Percentiles rank a stretch among this genome's conserved stretches.
These are phyloP conservation scores for Penicillium antarcticum DNA, from an alignment of 495 filamentous ascomycete genomes.

Conservation along the genomic window DNA sequence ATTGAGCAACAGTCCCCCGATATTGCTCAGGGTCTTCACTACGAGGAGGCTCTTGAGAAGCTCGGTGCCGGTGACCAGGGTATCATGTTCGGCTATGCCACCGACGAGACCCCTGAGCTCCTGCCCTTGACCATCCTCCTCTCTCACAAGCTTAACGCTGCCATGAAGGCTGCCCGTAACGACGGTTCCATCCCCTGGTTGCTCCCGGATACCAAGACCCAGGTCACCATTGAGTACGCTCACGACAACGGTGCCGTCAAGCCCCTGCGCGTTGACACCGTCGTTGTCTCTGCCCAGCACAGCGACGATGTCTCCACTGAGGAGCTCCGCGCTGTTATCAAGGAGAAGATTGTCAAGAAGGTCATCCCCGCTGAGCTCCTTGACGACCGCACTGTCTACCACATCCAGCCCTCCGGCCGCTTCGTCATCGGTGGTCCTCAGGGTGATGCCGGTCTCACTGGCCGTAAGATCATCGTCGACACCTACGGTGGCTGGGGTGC, in stretches of 20 bases:
- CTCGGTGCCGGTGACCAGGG: slow-evolving; percentile 99
- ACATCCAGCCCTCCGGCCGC: slow-evolving; percentile 96
- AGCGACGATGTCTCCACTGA: slow-evolving; percentile 85
- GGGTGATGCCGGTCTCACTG: slow-evolving; percentile 97
- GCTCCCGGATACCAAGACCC: slow-evolving; percentile 97
- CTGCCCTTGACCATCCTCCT: slow-evolving; percentile 90
- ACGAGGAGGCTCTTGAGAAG: slow-evolving; percentile 94
- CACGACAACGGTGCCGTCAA: slow-evolving; percentile 93
- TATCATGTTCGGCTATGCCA: slow-evolving; percentile 99
- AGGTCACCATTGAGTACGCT: slow-evolving; percentile 98
- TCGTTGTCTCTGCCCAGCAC: slow-evolving; percentile 96
- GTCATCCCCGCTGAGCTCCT: slow-evolving; percentile 90
- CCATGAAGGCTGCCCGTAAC: slow-evolving; percentile 83
- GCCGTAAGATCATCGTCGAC: slow-evolving; percentile 99
- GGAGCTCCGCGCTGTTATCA: slow-evolving; percentile 88
- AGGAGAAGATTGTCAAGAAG: slow-evolving; percentile 95
- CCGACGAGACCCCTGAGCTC: slow-evolving; percentile 97
- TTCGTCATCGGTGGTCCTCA: slow-evolving; percentile 99
- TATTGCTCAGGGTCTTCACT: slow-evolving; percentile 97
- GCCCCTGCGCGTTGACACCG: slow-evolving; percentile 88
- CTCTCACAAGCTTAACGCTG: slow-evolving; percentile 92
- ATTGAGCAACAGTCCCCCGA: slow-evolving; percentile 99
- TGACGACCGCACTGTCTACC: slow-evolving; percentile 89
- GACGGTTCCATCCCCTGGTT: slow-evolving; percentile 91
- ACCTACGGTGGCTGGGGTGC: slow-evolving; percentile 99